These are phyloP conservation scores for Boletus rubropictus DNA, from an alignment of 768 basidiomycete genomes.

Conservation along the genomic window DNA sequence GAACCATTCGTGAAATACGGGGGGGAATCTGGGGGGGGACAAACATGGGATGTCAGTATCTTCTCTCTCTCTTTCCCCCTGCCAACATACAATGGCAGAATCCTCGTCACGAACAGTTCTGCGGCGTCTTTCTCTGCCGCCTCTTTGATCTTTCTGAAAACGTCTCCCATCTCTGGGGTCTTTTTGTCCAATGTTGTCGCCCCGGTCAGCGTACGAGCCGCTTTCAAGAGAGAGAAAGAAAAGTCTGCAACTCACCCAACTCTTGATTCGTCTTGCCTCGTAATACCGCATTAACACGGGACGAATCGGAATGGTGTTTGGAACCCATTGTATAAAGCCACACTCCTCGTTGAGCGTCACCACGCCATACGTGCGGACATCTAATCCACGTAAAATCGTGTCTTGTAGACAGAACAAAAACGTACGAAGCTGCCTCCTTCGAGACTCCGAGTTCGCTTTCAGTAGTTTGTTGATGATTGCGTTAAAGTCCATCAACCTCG, in stretches of 20 bases:
- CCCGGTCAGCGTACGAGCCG: background rate
- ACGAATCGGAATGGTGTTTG: conserved; percentile 81
- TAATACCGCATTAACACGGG: conserved; percentile 69
- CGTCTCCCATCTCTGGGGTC: conserved; percentile 41
- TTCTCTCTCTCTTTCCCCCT: background rate
- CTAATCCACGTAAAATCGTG: conserved; percentile 24
- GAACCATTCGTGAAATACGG: conserved; percentile 97
- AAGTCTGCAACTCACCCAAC: conserved; percentile 39
- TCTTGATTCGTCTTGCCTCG: conserved; percentile 40
- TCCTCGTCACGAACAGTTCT: conserved; percentile 44
- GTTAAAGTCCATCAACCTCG: conserved; percentile 96
- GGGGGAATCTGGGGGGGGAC: conserved; percentile 56
- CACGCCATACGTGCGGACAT: conserved; percentile 97
- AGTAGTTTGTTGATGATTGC: conserved; percentile 95
- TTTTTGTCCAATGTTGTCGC: conserved; percentile 17
- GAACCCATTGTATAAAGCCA: conserved; percentile 98
- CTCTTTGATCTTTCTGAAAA: conserved; percentile 49
- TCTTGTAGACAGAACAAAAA: conserved; percentile 4
- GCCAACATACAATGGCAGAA: conserved; percentile 49
- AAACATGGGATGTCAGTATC: background rate
- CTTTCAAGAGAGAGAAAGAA: background rate
- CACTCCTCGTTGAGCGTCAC: conserved; percentile 96
- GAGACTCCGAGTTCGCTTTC: conserved; percentile 89
- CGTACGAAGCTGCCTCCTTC: conserved; percentile 84
- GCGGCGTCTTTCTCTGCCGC: conserved; percentile 44